Percentiles rank a stretch among this genome's conserved stretches.
These are phyloP conservation scores for Allodekkera sacchari DNA, from an alignment of 805 yeast species.

Conservation along the genomic window DNA sequence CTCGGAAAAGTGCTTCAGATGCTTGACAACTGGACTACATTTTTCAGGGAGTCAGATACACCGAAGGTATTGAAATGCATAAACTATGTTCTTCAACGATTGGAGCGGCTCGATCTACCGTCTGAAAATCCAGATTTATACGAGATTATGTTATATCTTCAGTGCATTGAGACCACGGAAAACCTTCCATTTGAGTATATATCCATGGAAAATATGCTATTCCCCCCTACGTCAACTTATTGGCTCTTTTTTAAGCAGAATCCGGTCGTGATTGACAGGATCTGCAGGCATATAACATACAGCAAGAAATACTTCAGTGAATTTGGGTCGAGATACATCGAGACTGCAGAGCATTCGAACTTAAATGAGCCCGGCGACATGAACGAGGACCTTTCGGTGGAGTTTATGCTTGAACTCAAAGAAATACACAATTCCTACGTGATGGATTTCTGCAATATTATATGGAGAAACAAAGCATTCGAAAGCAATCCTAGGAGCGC, in stretches of 20 bases:
- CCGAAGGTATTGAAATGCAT: slow-evolving; percentile 13
- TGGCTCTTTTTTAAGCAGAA: slow-evolving; percentile 31
- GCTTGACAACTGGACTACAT: no score
- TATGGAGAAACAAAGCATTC: slow-evolving; percentile 51
- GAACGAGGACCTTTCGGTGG: slow-evolving; percentile 3
- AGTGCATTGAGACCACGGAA: slow-evolving; percentile 10
- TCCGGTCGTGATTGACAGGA: slow-evolving; percentile 36
- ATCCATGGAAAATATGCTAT: slow-evolving; percentile 20
- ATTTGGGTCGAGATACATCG: slow-evolving; percentile 11
- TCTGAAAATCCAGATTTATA: neutral
- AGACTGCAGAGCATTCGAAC: neutral
- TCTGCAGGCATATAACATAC: slow-evolving; percentile 37
- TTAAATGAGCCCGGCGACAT: slow-evolving; percentile 6
- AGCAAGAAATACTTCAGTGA: slow-evolving; percentile 29
- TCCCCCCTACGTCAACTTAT: slow-evolving; percentile 33
- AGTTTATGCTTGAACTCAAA: slow-evolving; percentile 17
- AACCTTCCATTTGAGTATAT: slow-evolving; percentile 16
- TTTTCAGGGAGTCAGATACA: no score
- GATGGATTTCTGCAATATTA: slow-evolving; percentile 45
- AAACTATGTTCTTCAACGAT: slow-evolving; percentile 8
- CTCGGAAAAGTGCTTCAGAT: no score
- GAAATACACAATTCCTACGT: slow-evolving; percentile 40
- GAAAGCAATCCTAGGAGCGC: slow-evolving; percentile 23
- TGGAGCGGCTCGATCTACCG: neutral
- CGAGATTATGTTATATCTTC: slow-evolving; percentile 7